These are phyloP conservation scores for Globisporangium barbulae DNA, from an alignment of 352 stramenopile species.

Conservation along the genomic window DNA sequence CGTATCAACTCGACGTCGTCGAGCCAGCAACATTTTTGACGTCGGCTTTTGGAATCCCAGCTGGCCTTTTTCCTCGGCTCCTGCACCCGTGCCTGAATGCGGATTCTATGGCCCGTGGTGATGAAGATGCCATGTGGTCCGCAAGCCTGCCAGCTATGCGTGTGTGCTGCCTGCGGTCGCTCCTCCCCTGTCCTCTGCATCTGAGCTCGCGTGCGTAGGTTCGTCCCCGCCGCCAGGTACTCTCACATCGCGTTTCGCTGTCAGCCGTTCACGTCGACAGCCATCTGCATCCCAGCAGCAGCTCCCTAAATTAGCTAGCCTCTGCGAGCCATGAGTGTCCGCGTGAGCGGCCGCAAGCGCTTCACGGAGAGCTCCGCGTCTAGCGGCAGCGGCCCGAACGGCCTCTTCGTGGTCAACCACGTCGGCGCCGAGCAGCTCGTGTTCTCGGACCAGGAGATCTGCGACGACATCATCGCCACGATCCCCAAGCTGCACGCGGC, in stretches of 20 bases:
- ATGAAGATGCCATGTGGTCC: too few relatives aligned
- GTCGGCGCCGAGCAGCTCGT: slow-evolving; percentile 25
- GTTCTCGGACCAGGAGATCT: slow-evolving; percentile 55
- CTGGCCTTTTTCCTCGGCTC: slow-evolving; percentile 1
- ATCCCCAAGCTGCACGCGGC: slow-evolving; percentile 53
- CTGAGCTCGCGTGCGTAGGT: not conserved
- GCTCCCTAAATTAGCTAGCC: not conserved
- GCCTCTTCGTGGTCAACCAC: slow-evolving; percentile 6
- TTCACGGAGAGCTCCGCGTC: not conserved
- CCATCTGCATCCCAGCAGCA: not conserved
- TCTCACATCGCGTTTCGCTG: not conserved
- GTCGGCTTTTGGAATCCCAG: slow-evolving; percentile 1
- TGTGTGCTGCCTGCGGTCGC: not conserved
- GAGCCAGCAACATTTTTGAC: not conserved
- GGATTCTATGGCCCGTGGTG: too few relatives aligned
- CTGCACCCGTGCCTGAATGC: not conserved
- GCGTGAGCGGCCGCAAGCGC: slow-evolving; percentile 11
- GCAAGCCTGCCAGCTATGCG: not conserved
- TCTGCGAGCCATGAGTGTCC: slow-evolving; percentile 15
- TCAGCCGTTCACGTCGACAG: not conserved
- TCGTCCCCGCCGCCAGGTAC: too few relatives aligned
- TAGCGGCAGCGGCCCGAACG: slow-evolving; percentile 10
- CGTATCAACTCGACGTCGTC: not conserved
- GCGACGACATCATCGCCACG: slow-evolving; percentile 53
- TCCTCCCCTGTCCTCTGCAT: not conserved